A percentile compares a stretch with the other conserved stretches of the same genome.
Conservation (phyloP, 148 eudicot genomes). For the Silene conica region DNA sequence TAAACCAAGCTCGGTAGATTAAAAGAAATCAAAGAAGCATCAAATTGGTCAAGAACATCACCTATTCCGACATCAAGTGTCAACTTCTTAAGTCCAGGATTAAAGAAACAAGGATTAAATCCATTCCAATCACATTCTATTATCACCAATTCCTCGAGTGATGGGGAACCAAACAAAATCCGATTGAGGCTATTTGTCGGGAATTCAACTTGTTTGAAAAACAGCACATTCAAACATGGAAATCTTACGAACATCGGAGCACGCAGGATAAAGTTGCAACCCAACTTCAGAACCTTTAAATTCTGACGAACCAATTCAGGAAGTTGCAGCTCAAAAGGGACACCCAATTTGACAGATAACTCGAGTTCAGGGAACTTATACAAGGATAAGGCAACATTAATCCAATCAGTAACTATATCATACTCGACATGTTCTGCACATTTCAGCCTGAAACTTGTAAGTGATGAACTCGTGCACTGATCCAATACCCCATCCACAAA, state of each 20-base stretch:
- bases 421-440: too few species aligned
- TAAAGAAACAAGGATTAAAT: conserved; percentile 1
- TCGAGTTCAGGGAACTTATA: conserved; percentile 10
- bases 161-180: conserved; percentile 8
- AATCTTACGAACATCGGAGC: conserved; percentile 11
- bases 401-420: too few species aligned
- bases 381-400: too few species aligned
- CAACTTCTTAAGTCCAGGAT: conserved; percentile 21
- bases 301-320: conserved; percentile 6
- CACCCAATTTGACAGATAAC: not conserved
- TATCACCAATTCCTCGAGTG: conserved; percentile 24
- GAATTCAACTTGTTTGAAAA: conserved; percentile 8
- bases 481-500: too few species aligned
- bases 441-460: too few species aligned
- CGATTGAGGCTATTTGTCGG: not conserved
- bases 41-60: conserved; percentile 5
- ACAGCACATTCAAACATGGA: conserved; percentile 20
- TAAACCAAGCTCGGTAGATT: conserved; percentile 18
- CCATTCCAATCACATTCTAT: conserved; percentile 17
- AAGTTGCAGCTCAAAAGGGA: not conserved
- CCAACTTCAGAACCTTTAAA: conserved; percentile 22
- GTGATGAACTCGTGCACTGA: too few species aligned
- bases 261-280: not conserved
- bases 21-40: not conserved
- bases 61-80: conserved; percentile 20